Conservation (phyloP, 257 asterid genomes). For the Ehretia macrophylla region DNA sequence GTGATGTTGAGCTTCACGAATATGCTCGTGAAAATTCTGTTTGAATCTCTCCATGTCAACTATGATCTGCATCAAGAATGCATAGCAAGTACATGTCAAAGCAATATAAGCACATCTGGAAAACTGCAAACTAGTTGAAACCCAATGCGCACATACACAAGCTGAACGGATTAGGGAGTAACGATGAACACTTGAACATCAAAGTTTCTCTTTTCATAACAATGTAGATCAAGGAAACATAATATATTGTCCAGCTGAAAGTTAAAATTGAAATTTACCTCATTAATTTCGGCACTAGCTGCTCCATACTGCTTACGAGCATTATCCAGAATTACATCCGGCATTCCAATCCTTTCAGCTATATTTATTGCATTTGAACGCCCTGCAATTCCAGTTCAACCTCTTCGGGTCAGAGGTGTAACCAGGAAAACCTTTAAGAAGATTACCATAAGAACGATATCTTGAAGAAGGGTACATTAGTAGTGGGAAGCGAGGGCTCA, state of each 20-base stretch:
- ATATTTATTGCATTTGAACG: constrained; percentile 95
- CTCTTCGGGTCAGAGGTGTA: background rate
- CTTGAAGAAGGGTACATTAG: background rate
- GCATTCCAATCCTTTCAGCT: constrained; percentile 88
- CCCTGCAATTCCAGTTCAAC: constrained; percentile 39
- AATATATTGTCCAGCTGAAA: background rate
- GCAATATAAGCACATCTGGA: background rate
- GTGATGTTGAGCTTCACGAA: constrained; percentile 55
- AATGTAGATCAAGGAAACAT: constrained; percentile 9
- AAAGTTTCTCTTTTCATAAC: constrained; percentile 12
- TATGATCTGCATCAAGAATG: constrained; percentile 59
- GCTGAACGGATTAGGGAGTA: constrained; percentile 8
- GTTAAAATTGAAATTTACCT: constrained; percentile 37
- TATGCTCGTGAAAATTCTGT: constrained; percentile 62
- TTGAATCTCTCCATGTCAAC: constrained; percentile 94
- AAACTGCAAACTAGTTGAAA: too few species aligned
- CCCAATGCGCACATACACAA: background rate
- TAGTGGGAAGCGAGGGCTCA: background rate
- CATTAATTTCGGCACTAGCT: constrained; percentile 91
- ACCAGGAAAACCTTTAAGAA: background rate
- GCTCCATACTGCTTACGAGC: constrained; percentile 91
- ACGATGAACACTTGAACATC: constrained; percentile 7
- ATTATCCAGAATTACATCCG: constrained; percentile 52
- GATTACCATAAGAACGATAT: background rate
- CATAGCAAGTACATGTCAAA: background rate